Base-by-base conservation (phyloP, 352 stramenopile genomes). In the Phytophthora megakarya region DNA sequence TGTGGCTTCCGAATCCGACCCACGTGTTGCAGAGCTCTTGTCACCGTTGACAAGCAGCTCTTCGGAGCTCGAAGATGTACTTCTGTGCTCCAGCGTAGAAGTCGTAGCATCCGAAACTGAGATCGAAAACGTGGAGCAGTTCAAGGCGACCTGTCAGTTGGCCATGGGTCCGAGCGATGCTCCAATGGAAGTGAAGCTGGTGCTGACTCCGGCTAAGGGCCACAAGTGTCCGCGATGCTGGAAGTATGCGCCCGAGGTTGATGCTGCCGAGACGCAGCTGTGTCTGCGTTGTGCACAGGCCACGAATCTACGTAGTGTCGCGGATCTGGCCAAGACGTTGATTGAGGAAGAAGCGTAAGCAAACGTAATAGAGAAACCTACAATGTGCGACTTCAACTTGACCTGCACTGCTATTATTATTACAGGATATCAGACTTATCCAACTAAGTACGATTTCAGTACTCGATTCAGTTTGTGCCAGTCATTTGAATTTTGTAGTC, bases 161-260 rank as follows among this genome's bases (percentile, higher is more conserved):
- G 57, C 15, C 33, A 76, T 67, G 61, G 43, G 51, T 12, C 25
- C 46, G n/a, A 72, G 75, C n/a, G 70, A 73, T 16, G 66, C 76
- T 6, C 75, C 81, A 37, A 67, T 84, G n/a, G 50, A 80, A 3
- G 48, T 93, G 16, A 60, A 80, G 61, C 48, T 93, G 11, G 66
- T 87, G 5, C 70, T 97, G 46, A 76, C 72, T 39, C 73, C 55
- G 6, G 86, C 89, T 11, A 70, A 70, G 42, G 88, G 84, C 26
- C 76, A 92, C 61, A 97, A 97, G 70, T 97, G 91, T 54, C 81
- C 86, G 26, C 87, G 89, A 13, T 97, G 89, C 80, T 97, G 87
- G 87, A 95, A 96, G 65, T 94, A 92, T 57, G 67, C 76, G 25
- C 42, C 57, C 0, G 81, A 89, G 35, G 81, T 91, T 8, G 80